Evolutionary conservation across 1,284 basidiomycete genomes (phyloP), one percentile per base, ranked within the genome.

Genomic region (Lentinula novae-zelandiae): DNA sequence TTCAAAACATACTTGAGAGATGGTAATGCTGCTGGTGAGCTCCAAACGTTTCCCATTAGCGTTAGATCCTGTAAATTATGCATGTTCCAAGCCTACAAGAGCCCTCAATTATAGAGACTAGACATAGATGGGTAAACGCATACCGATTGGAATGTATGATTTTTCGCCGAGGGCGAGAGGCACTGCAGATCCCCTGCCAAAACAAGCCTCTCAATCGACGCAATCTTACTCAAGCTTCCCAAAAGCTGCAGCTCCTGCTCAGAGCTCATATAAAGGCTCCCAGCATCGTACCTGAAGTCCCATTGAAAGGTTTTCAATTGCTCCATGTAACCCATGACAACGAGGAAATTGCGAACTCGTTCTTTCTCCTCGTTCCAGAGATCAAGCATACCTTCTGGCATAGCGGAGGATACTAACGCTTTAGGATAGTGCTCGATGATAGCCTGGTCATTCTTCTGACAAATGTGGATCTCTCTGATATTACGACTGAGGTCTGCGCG

Each of bases 401-500:
- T 12, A n/a, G 10, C 7, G 5, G 50, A 20, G 10, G 70, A 61
- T 73, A 63, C 61, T 63, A 79, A 72, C 3, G 68, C 67, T 59
- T 66, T 65, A 46, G 76, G 73, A 63, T 73, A 72, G 60, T 65
- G 74, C 70, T 80, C 78, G 60, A 71, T 68, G 46, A 66, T 68
- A 58, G 67, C 64, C 60, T 72, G 68, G 62, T 77, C 74, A 34
- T 68, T 57, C 34, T 67, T 70, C 50, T 78, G 69, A 69, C 68
- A 72, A 56, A 80, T 71, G 62, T 77, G 68, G 39, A 81, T 69
- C 53, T 77, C 74, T 13, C 75, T 72, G 57, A 80, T 67, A 64
- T 78, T 74, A 57, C 75, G 70, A 59, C 80, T 66, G 8, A 75
- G 67, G 58, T 81, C 79, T n/a, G 76, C 68, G 27, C 80, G 74